Conservation (phyloP, 2,329 filamentous ascomycete genomes). For the Cordyceps pruinosa region DNA sequence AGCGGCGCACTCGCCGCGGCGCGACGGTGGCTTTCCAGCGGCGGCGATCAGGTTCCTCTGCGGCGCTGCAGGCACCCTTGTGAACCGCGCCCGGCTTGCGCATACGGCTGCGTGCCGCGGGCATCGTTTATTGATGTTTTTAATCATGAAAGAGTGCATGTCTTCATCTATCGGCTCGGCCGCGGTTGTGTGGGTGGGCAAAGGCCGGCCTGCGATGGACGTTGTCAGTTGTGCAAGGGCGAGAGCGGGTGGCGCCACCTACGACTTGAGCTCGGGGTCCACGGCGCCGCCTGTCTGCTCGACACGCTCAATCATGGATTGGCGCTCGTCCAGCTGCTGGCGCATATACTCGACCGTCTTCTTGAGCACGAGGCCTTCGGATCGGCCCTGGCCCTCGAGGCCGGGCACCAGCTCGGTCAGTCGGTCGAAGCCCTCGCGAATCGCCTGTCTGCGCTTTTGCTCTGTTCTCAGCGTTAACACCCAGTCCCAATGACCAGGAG, state of each 20-base stretch:
- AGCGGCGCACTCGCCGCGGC: constrained; percentile 5
- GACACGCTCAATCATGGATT: constrained; percentile 49
- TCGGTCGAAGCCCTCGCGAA: constrained; percentile 76
- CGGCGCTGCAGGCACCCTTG: neutral
- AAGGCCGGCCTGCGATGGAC: neutral
- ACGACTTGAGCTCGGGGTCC: constrained; percentile 39
- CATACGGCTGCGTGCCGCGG: neutral
- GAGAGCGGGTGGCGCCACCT: constrained; percentile 15
- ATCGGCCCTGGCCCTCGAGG: constrained; percentile 73
- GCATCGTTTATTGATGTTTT: neutral
- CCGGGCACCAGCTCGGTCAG: constrained; percentile 76
- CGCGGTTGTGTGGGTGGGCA: constrained; percentile 9
- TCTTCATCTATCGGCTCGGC: constrained; percentile 9
- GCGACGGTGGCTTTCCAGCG: neutral
- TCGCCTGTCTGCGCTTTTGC: constrained; percentile 50
- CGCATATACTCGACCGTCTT: constrained; percentile 61
- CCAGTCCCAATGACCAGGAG: neutral
- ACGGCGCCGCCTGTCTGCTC: constrained; percentile 54
- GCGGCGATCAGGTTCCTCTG: neutral
- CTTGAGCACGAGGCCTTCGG: constrained; percentile 76
- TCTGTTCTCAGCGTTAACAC: constrained; percentile 22
- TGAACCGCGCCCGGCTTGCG: neutral
- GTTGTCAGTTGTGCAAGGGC: neutral
- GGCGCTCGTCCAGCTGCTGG: constrained; percentile 51
- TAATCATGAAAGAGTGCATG: neutral